Evolutionary conservation across 371 early-diverging fungal species (phyloP), one percentile per base, ranked within the genome.

Genomic region (Mortierella sp.): DNA sequence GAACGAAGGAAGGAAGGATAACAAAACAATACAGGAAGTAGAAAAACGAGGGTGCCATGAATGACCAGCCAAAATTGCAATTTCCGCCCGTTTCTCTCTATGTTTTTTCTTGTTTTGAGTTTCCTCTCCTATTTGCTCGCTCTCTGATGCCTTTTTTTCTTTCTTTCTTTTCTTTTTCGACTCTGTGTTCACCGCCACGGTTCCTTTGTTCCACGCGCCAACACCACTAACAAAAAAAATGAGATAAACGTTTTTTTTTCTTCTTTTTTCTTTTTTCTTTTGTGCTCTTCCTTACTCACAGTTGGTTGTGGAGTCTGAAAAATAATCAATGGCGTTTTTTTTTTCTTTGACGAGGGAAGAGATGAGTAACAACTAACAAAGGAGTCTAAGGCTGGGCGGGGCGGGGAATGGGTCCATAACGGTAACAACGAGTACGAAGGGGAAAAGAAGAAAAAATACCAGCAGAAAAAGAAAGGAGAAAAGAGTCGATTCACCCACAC

Each of bases 221-320:
- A 10, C 48, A 48, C 9, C 48, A 48, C 48, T 10, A 48, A 48
- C 48, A 48, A 48, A 48, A 48, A 48, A 48, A 48, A 14, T 3
- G 13, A 48, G 48, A 48, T 48, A 48, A 48, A 48, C 48, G 48
- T 31, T 31, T 26, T 60, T 60, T 60, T 31, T 38, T 38, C 16
- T 31, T 28, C 13, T 63, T 63, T 28, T 16, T 28, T 38, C 19
- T 1, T 34, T 14, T 65, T 9, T 24, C 38, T 65, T 19, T 65
- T 34, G 54, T 7, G 19, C 65, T 65, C 38, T 38, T 11, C 26
- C 31, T 31, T 65, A 65, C 63, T 63, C 63, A 34, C 65, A 10
- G 26, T 26, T 26, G 9, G 2, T 21, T 65, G 65, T 65, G 65
- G 65, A 65, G 65, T 65, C 65, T 65, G 65, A 65, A 65, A 65